Evolutionary conservation across 495 filamentous ascomycete genomes (phyloP), one percentile per base, ranked within the genome.

Genomic region (Hyphodiscus hymeniophilus): DNA sequence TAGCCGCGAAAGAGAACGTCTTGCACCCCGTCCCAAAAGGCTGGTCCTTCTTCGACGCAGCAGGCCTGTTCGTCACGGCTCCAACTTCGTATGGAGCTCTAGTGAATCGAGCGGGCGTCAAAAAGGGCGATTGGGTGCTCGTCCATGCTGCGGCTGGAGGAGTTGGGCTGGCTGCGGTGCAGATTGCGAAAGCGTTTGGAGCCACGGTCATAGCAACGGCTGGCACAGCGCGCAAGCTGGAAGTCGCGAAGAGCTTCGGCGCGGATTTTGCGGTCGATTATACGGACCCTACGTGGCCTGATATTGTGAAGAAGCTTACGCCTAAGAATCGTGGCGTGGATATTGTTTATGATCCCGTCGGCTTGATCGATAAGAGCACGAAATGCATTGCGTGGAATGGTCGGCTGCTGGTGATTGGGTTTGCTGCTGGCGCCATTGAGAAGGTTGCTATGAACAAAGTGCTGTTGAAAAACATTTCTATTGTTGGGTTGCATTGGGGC

Each of bases 301-400:
- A 89, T 43, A 53, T 76, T 36, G 87, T 96, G 24, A 84, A 85
- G 69, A 77, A 76, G 58, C 64, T 96, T 38, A 84, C 76, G 17
- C 84, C 84, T 0, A 76, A 79, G 39, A 75, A 77, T 2, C 72
- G 74, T 43, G 89, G 89, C 0, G 87, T 91, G 7, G 88, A 95
- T 67, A 85, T 94, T 34, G 88, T 94, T 8, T 92, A 83, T 68
- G 89, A 95, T 59, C 87, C 89, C 20, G 89, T 94, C 1, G 89
- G 89, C 0, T 66, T 95, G 69, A 85, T 96, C 20, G 85, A 89
- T 50, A 67, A 76, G 61, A 85, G 79, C 60, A 77, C 88, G 51
- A 94, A 91, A 66, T 95, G 90, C 67, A 82, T 82, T 2, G 82
- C 85, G 23, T 97, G 89, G 89, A 94, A 94, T 63, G 90, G 85